These are phyloP conservation scores for Sarocladiaceae sp. DNA, from an alignment of 2,329 filamentous ascomycete species.

Conservation along the genomic window DNA sequence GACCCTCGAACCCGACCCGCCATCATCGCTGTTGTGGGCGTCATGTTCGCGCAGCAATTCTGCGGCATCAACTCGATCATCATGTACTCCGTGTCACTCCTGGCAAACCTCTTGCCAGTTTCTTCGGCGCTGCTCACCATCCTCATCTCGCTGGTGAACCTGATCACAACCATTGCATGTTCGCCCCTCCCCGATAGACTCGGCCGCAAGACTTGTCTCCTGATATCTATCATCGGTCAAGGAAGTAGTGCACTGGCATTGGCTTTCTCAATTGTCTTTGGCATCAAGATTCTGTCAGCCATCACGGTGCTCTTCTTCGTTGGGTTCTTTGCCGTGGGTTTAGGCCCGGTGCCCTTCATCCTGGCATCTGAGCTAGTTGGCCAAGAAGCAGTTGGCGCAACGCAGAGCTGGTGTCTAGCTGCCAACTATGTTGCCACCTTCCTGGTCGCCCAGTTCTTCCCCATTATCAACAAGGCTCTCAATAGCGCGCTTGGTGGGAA, in stretches of 20 bases:
- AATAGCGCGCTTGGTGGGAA: slow-evolving; percentile 58
- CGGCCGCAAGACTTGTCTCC: slow-evolving; percentile 78
- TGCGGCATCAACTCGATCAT: slow-evolving; percentile 95
- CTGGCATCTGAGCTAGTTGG: slow-evolving; percentile 86
- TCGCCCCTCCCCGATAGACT: slow-evolving; percentile 82
- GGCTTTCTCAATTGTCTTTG: slow-evolving; percentile 71
- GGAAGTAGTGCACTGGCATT: slow-evolving; percentile 70
- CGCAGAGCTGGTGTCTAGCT: slow-evolving; percentile 80
- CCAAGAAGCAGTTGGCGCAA: slow-evolving; percentile 83
- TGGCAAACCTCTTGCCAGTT: slow-evolving; percentile 73
- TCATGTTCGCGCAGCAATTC: slow-evolving; percentile 90
- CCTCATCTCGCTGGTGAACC: slow-evolving; percentile 77
- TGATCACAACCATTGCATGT: slow-evolving; percentile 73
- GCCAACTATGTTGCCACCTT: slow-evolving; percentile 91
- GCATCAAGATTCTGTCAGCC: slow-evolving; percentile 69
- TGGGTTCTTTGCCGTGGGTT: slow-evolving; percentile 78
- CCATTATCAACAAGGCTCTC: slow-evolving; percentile 70
- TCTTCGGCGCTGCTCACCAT: slow-evolving; percentile 82
- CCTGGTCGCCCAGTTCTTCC: slow-evolving; percentile 90
- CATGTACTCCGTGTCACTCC: slow-evolving; percentile 94
- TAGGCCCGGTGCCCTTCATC: slow-evolving; percentile 93
- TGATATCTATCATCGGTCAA: slow-evolving; percentile 80
- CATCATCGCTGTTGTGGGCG: slow-evolving; percentile 76
- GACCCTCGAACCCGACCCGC: slow-evolving; percentile 65
- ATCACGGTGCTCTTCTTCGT: slow-evolving; percentile 81